Conservation (phyloP, 495 filamentous ascomycete species). For the Penicillium steckii region DNA sequence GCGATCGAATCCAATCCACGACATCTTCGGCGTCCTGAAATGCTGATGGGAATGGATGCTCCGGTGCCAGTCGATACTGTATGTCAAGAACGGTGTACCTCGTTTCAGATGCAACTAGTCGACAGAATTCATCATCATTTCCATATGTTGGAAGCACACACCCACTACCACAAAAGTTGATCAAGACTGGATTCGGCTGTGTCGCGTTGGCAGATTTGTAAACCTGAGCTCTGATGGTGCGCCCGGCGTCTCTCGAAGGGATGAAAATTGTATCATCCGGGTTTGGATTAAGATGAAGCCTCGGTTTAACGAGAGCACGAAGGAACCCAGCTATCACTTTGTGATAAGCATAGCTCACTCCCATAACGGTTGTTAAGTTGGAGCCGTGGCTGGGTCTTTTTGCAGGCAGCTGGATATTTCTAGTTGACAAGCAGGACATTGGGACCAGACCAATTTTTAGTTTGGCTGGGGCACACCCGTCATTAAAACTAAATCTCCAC, state of each 20-base stretch:
- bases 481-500: background rate
- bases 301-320: constrained; percentile 16
- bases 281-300: constrained; percentile 21
- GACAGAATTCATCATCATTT: constrained; percentile 41
- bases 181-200: constrained; percentile 34
- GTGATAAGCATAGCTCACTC: constrained; percentile 11
- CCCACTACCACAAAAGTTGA: constrained; percentile 45
- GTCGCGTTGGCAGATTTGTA: constrained; percentile 29
- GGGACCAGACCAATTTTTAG: background rate
- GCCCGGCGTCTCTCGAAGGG: constrained; percentile 36
- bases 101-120: constrained; percentile 32
- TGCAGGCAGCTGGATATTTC: background rate
- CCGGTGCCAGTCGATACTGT: constrained; percentile 76
- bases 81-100: constrained; percentile 50
- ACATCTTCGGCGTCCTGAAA: constrained; percentile 63
- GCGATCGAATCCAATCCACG: constrained; percentile 35
- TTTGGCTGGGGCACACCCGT: background rate
- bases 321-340: constrained; percentile 19
- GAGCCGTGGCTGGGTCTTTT: background rate
- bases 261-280: constrained; percentile 36
- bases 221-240: constrained; percentile 45
- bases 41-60: constrained; percentile 71
- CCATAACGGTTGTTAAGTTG: constrained; percentile 5
- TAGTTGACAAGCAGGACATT: background rate
- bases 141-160: constrained; percentile 41